Conservation (phyloP, 2,329 filamentous ascomycete genomes). For the Pseudogymnoascus sp. region DNA sequence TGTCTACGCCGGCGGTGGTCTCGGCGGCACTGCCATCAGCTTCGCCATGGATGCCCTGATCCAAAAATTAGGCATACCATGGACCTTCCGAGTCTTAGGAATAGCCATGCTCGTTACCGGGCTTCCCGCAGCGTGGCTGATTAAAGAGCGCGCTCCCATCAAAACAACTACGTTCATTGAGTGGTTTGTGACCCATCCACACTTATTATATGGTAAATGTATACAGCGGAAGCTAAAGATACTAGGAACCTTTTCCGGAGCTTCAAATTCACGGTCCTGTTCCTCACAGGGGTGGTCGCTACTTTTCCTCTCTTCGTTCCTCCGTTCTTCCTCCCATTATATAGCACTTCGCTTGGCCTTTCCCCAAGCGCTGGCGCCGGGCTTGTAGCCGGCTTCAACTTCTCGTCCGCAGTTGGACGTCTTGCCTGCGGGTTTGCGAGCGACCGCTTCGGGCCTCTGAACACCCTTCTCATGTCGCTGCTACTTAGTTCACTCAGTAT, state of each 20-base stretch:
- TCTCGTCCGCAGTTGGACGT: slow-evolving; percentile 53
- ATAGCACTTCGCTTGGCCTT: slow-evolving; percentile 49
- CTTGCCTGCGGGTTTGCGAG: slow-evolving; percentile 48
- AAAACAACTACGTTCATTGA: slow-evolving; percentile 41
- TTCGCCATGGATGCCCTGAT: slow-evolving; percentile 46
- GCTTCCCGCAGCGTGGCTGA: slow-evolving; percentile 48
- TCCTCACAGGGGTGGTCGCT: slow-evolving; percentile 47
- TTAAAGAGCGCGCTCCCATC: slow-evolving; percentile 42
- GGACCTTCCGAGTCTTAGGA: slow-evolving; percentile 49
- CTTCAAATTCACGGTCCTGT: slow-evolving; percentile 45
- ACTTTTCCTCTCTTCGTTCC: slow-evolving; percentile 57
- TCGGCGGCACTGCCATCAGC: slow-evolving; percentile 49
- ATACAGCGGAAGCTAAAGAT: slow-evolving; percentile 11
- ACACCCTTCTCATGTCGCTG: slow-evolving; percentile 47
- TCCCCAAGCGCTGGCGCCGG: slow-evolving; percentile 47
- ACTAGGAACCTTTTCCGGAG: slow-evolving; percentile 46
- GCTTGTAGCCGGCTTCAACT: slow-evolving; percentile 56
- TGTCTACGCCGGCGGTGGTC: slow-evolving; percentile 47
- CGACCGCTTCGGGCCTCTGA: slow-evolving; percentile 50
- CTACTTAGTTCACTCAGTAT: slow-evolving; percentile 51
- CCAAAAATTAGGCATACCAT: slow-evolving; percentile 39
- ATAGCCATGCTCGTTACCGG: slow-evolving; percentile 48
- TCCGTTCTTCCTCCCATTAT: slow-evolving; percentile 55
- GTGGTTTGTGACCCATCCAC: slow-evolving; percentile 34
- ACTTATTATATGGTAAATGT: not conserved